These are phyloP conservation scores for Ogataea trehaloabstinens DNA, from an alignment of 805 yeast genomes.

Conservation along the genomic window DNA sequence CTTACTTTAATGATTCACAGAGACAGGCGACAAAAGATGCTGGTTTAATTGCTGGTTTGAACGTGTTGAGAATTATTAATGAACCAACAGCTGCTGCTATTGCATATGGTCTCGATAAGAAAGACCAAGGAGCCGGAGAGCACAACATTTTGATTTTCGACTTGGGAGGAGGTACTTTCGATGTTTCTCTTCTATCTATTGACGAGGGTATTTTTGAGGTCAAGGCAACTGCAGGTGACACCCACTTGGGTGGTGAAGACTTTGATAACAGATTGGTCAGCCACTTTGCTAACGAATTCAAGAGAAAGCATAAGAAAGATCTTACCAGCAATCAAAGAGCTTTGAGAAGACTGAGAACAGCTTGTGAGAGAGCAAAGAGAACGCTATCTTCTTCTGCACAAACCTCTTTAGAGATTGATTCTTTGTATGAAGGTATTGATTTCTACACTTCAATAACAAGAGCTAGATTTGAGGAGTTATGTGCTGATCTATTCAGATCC, in stretches of 20 bases:
- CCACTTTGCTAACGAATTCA: conserved; percentile 92
- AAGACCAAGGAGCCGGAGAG: conserved; percentile 60
- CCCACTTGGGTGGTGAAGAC: conserved; percentile 98
- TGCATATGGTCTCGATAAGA: conserved; percentile 89
- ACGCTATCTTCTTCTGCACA: conserved; percentile 94
- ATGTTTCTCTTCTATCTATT: conserved; percentile 87
- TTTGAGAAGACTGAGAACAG: conserved; percentile 96
- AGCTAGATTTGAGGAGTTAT: conserved; percentile 96
- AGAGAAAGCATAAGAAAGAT: conserved; percentile 97
- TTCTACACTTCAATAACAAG: conserved; percentile 95
- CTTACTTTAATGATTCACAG: conserved; percentile 96
- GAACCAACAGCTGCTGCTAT: conserved; percentile 98
- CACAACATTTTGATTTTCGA: conserved; percentile 89
- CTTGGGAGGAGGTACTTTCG: conserved; percentile 98
- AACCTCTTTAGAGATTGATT: conserved; percentile 93
- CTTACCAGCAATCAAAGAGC: conserved; percentile 92
- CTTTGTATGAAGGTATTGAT: conserved; percentile 92
- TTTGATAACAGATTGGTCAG: conserved; percentile 95
- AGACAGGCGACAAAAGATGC: conserved; percentile 99
- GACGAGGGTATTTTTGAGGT: conserved; percentile 97
- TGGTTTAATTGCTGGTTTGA: conserved; percentile 93
- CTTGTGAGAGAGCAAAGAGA: conserved; percentile 99
- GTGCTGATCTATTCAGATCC: conserved; percentile 91
- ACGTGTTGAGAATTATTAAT: conserved; percentile 90
- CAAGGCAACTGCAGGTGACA: conserved; percentile 90